phyloP scores from a whole-genome alignment of 495 filamentous ascomycete species.

The Aspergillus cavernicola region DNA sequence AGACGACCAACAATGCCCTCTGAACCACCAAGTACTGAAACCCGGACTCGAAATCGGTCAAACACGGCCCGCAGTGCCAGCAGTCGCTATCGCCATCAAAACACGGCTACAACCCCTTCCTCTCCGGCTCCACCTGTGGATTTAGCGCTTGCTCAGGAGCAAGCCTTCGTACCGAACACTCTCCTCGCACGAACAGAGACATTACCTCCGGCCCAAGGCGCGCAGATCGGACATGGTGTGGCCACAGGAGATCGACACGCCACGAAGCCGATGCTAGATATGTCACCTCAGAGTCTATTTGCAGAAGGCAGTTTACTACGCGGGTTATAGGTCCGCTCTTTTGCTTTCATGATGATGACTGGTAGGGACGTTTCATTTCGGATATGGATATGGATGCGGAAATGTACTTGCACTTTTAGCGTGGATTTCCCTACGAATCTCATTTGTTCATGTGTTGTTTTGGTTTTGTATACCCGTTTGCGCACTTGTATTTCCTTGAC shows the following conservation, averaged over 20 bases:
- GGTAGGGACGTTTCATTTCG: too few relatives aligned
- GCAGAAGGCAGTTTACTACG: conserved; percentile 53
- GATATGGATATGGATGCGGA: not conserved
- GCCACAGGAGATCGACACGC: conserved; percentile 50
- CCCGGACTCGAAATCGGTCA: conserved; percentile 26
- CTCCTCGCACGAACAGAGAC: conserved; percentile 31
- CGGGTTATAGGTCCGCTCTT: conserved; percentile 18
- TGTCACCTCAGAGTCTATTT: conserved; percentile 49
- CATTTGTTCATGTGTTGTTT: not conserved
- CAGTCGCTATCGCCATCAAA: conserved; percentile 17
- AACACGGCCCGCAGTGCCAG: conserved; percentile 31
- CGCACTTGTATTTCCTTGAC: not conserved
- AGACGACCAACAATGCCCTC: conserved; percentile 28
- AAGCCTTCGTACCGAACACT: conserved; percentile 34
- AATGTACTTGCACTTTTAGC: not conserved
- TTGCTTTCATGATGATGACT: not conserved
- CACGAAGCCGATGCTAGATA: conserved; percentile 53
- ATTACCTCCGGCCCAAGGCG: conserved; percentile 21
- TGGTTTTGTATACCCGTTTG: not conserved
- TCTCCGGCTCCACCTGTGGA: conserved; percentile 15
- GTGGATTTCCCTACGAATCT: not conserved
- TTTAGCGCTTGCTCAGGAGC: conserved; percentile 10
- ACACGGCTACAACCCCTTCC: conserved; percentile 1
- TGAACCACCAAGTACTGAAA: conserved; percentile 13
- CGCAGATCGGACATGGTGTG: conserved; percentile 45